phyloP scores from a whole-genome alignment of 83 land plant genomes.

The Picea engelmannii region DNA sequence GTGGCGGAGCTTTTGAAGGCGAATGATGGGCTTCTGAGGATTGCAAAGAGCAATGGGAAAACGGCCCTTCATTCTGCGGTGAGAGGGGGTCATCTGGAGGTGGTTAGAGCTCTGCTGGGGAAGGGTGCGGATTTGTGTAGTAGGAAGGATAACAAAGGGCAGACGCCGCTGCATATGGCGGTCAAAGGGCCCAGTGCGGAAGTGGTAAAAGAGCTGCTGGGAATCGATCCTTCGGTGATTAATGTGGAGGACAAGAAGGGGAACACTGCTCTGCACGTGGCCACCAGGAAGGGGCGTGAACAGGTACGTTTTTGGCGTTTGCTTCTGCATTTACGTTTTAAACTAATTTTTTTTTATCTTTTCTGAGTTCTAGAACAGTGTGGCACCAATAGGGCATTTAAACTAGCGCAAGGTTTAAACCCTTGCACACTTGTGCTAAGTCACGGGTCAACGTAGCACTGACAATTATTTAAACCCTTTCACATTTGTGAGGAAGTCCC shows the following conservation, averaged over 20 bases:
- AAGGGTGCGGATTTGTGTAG: constrained; percentile 26
- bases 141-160: constrained; percentile 32
- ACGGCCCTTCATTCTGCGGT: constrained; percentile 38
- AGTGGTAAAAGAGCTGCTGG: constrained; percentile 25
- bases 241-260: constrained; percentile 35
- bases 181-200: constrained; percentile 34
- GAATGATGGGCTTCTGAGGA: constrained; percentile 21
- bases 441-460: too few species aligned
- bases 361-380: too few species aligned
- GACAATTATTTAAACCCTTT: too few species aligned
- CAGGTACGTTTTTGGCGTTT: constrained; percentile 12
- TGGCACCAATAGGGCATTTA: too few species aligned
- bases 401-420: too few species aligned
- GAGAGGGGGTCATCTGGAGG: constrained; percentile 37
- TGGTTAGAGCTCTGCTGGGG: constrained; percentile 24
- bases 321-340: too few species aligned
- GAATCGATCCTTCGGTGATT: constrained; percentile 16
- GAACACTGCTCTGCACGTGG: constrained; percentile 37
- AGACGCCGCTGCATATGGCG: constrained; percentile 47
- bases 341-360: too few species aligned
- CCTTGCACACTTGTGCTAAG: too few species aligned
- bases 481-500: too few species aligned
- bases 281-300: constrained; percentile 26
- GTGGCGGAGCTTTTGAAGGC: constrained; percentile 32
- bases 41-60: constrained; percentile 37